Base-by-base conservation (phyloP, 1,139 yeast species). In the Zygosaccharomyces sapae region DNA sequence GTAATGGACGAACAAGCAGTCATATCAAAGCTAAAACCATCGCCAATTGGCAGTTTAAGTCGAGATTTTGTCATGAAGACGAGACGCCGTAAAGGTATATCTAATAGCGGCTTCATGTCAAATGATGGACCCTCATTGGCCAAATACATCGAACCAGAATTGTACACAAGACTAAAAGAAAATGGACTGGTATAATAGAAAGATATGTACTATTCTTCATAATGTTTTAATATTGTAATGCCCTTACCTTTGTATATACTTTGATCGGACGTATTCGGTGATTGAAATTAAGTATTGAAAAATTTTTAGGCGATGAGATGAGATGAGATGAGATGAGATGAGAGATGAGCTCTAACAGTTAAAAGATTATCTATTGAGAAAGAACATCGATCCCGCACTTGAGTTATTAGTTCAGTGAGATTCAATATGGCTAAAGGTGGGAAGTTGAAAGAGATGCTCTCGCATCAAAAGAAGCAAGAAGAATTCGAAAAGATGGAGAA, bases 1-100 rank as follows among this genome's bases (percentile, higher is more conserved):
- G 97, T 97, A 4, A 65, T 90, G 56, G 96, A 90, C 63, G 68
- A 69, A 20, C 75, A 77, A 22, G 79, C 79, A 12, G 71, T 69
- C 45, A 75, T 88, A 38, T 89, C 89, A 7, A 76, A 81, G 35
- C 72, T 92, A 61, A 80, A 80, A 55, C 86, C 96, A 0, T 96
- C 92, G 1, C 82, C 84, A 3, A 67, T 72, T 0, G 72, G 73
- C 20, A 81, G 86, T 1, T 69, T 90, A 53, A 92, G 96, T 0
- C 73, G 98, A 50, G 98, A 94, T 66, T 88, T 90, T 60, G 83
- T 89, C 39, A 69, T 86, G 67, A 94, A 94, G 66, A 89, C 97
- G 0, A 75, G 99, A 62, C 79, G 81, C 56, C 75, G 97, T 55
- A 90, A 89, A 64, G 97, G 97, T 0, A 63, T 83, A 34, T 72